Percentiles rank a stretch among this genome's conserved stretches.
Evolutionary conservation across 768 basidiomycete species (phyloP).

Genomic region (Agaricus subrufescens): DNA sequence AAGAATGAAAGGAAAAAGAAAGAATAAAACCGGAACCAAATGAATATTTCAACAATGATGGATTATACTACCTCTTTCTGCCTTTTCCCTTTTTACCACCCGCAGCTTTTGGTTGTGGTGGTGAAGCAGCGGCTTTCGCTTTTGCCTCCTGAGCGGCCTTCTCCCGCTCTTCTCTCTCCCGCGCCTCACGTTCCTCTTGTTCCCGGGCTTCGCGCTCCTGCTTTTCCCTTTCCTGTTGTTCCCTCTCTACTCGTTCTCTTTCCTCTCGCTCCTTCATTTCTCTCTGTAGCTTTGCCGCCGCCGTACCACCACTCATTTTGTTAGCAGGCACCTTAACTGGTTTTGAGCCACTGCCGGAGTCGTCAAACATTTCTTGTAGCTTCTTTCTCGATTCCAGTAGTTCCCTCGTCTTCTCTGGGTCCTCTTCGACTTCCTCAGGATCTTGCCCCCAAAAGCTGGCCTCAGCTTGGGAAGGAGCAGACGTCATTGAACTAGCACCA

Average conservation of each 20-base stretch:
- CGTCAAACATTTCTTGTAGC: conserved; percentile 2
- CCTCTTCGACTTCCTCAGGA: not conserved
- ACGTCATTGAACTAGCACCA: not conserved
- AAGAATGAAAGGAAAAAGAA: not conserved
- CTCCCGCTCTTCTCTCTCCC: conserved; percentile 11
- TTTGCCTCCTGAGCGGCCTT: conserved; percentile 20
- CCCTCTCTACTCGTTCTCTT: not conserved
- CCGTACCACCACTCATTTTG: not conserved
- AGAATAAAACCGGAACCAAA: not conserved
- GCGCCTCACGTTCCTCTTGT: not conserved
- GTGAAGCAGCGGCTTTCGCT: conserved; percentile 12
- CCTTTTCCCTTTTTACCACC: conserved; percentile 10
- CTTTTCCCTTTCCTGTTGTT: not conserved
- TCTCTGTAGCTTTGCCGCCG: not conserved
- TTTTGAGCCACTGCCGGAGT: not conserved
- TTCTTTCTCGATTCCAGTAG: not conserved
- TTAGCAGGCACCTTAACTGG: not conserved
- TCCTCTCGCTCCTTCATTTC: conserved; percentile 6
- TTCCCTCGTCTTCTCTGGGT: not conserved
- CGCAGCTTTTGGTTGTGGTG: not conserved
- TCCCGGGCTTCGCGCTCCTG: not conserved
- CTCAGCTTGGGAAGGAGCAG: not conserved
- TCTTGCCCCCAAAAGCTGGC: not conserved
- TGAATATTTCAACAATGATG: not conserved
- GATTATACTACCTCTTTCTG: not conserved